Conservation (phyloP, 495 filamentous ascomycete species). For the Hyaloscypha hepaticicola region DNA sequence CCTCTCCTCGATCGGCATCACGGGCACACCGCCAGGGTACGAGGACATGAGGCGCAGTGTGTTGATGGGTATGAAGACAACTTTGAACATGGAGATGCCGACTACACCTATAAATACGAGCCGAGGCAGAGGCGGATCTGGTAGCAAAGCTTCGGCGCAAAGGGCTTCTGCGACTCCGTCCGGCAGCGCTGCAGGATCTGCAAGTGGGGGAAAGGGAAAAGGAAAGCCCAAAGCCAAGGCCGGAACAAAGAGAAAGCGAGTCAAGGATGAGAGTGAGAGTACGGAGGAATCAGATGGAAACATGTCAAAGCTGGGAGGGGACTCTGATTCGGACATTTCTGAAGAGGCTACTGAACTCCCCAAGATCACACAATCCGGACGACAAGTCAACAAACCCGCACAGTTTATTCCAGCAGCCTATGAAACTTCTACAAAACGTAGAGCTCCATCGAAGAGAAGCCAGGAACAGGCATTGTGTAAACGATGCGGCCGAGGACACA, state of each 20-base stretch:
- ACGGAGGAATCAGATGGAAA: slow-evolving; percentile 30
- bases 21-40: slow-evolving; percentile 40
- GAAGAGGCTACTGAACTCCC: slow-evolving; percentile 52
- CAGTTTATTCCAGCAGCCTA: slow-evolving; percentile 62
- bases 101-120: slow-evolving; percentile 21
- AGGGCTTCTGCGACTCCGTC: slow-evolving; percentile 20
- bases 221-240: slow-evolving; percentile 22
- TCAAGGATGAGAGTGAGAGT: slow-evolving; percentile 37
- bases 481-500: slow-evolving; percentile 74
- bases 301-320: slow-evolving; percentile 43
- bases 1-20: slow-evolving; percentile 29
- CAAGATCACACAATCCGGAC: slow-evolving; percentile 79
- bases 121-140: slow-evolving; percentile 10
- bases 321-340: slow-evolving; percentile 47
- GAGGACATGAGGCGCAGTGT: slow-evolving; percentile 49
- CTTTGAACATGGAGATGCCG: slow-evolving; percentile 42
- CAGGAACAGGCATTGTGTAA: slow-evolving; percentile 62
- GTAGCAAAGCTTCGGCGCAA: slow-evolving; percentile 13
- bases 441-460: slow-evolving; percentile 48
- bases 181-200: slow-evolving; percentile 17
- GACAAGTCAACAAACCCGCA: slow-evolving; percentile 72
- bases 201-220: slow-evolving; percentile 19
- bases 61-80: slow-evolving; percentile 50
- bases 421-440: slow-evolving; percentile 40
- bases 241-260: slow-evolving; percentile 50